Evolutionary conservation across 495 filamentous ascomycete genomes (phyloP).

Genomic region (Schizothecium vesticola): DNA sequence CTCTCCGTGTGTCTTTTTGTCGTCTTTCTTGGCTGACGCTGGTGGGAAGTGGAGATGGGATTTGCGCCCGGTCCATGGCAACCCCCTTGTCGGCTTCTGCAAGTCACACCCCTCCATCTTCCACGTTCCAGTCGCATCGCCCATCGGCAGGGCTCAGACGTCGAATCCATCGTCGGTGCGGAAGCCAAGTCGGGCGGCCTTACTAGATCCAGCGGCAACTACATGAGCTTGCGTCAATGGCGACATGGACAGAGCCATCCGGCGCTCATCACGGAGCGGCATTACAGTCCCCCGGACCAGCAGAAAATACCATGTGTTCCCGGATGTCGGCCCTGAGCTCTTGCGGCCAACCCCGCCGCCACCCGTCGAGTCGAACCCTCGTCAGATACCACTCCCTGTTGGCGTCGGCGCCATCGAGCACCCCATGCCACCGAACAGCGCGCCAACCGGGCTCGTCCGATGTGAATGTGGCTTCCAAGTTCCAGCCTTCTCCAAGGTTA

Average conservation of each 20-base stretch:
- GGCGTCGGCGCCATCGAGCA: neutral
- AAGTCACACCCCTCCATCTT: neutral
- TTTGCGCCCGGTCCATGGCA: neutral
- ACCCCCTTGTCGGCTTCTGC: slow-evolving; percentile 1
- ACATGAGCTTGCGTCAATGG: neutral
- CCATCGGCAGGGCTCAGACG: slow-evolving; percentile 3
- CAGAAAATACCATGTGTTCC: neutral
- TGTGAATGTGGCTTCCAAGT: neutral
- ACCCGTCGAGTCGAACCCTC: neutral
- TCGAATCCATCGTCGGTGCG: neutral
- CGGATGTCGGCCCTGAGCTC: neutral
- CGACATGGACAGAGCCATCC: neutral
- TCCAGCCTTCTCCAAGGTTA: neutral
- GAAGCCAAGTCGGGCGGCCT: neutral
- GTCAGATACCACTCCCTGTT: neutral
- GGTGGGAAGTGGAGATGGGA: neutral
- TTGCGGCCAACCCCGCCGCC: neutral
- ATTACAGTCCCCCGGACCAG: neutral
- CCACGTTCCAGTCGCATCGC: neutral
- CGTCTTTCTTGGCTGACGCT: neutral
- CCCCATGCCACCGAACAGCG: neutral
- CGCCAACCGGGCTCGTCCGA: neutral
- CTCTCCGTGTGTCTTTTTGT: neutral
- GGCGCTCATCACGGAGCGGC: neutral
- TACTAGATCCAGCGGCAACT: slow-evolving; percentile 1